Percentiles rank a stretch among this genome's conserved stretches.
These are phyloP conservation scores for Skeletonema potamos DNA, from an alignment of 108 stramenopile genomes.

Conservation along the genomic window DNA sequence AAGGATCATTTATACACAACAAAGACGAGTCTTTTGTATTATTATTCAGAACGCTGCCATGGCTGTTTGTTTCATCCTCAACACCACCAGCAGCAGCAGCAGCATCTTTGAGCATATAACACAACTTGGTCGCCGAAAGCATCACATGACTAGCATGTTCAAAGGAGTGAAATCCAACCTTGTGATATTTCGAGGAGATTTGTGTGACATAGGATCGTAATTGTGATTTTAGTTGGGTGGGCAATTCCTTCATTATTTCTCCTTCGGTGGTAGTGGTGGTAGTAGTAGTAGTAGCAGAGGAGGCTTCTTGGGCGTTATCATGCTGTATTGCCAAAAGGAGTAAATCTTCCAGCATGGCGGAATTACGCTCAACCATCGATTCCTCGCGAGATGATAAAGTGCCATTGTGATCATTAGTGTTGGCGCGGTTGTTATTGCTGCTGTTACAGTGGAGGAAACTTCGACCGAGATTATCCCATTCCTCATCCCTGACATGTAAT, in stretches of 20 bases:
- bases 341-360: conserved; percentile 24
- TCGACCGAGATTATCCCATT: not conserved
- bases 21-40: no score
- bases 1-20: no score
- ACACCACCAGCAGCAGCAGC: not conserved
- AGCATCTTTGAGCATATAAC: conserved; percentile 23
- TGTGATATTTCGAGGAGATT: conserved; percentile 7
- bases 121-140: conserved; percentile 23
- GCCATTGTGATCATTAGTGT: no score
- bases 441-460: not conserved
- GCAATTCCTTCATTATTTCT: not conserved
- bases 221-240: not conserved
- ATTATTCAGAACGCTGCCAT: not conserved
- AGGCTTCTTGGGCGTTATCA: not conserved
- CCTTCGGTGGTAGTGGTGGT: not conserved
- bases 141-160: conserved; percentile 35
- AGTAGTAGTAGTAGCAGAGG: not conserved
- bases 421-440: not conserved
- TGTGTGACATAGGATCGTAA: not conserved
- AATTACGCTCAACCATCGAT: conserved; percentile 3
- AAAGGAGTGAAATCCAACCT: conserved; percentile 26
- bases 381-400: not conserved
- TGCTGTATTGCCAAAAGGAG: conserved; percentile 6
- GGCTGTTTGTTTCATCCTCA: not conserved
- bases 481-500: not conserved